Evolutionary conservation across 805 yeast genomes (phyloP), one percentile per base, ranked within the genome.

Genomic region (Candida methanosorbosa): DNA sequence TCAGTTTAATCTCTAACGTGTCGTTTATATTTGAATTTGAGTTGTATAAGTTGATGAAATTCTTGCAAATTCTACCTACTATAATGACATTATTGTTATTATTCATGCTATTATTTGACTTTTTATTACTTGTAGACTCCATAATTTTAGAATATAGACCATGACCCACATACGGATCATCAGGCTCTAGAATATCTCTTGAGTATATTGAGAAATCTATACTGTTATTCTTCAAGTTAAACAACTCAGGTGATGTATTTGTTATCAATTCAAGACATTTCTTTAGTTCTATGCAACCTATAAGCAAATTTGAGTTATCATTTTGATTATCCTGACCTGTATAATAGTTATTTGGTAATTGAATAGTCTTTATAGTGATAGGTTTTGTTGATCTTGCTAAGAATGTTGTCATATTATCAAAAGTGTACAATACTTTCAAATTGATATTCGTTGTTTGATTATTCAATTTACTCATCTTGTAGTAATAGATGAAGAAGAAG

Each of bases 1-100:
- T 68, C 34, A 77, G 54, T 40, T 75, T 62, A 26, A 77, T 66
- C 52, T 77, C 83, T 33, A 77, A 53, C 3, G 81, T 77, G 39
- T 73, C 68, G 17, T 42, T 27, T 1, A 42, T 39, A 23, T 35
- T 42, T n/a, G n/a, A 3, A 1, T 66, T 54, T 11, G 70, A 55
- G 27, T 52, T 42, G 48, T 45, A 72, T 52, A 32, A 71, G 68
- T 20, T 48, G 20, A 75, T 64, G 34, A 77, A 62, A 46, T 70
- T 76, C 36, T 72, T 73, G 44, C 81, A 75, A 24, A 77, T 75
- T 36, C 80, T 45, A 4, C 72, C 72, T 3, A 68, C 65, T 11
- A 80, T 72, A 5, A 78, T 64, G 5, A 67, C 59, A 22, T 34
- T 39, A 19, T 35, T 35, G 16, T 14, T 12, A 19, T 34, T 34